Conservation (phyloP, 2,329 filamentous ascomycete species). For the Ophidiomyces ophidiicola region DNA sequence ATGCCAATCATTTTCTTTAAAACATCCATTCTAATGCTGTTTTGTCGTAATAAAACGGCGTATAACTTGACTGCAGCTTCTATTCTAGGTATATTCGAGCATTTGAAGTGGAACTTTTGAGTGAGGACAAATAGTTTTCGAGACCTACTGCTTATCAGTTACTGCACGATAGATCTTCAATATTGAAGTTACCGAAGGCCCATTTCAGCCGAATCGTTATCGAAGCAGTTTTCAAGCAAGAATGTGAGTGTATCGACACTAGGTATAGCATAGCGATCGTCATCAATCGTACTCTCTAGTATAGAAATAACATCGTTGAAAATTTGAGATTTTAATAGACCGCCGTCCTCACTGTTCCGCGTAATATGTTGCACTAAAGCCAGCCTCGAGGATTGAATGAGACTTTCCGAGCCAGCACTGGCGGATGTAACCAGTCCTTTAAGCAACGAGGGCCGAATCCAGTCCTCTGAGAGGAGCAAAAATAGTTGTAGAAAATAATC, state of each 20-base stretch:
- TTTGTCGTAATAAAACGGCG: constrained; percentile 50
- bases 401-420: constrained; percentile 34
- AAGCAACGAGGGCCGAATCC: constrained; percentile 29
- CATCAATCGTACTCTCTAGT: constrained; percentile 40
- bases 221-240: constrained; percentile 52
- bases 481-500: constrained; percentile 35
- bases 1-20: constrained; percentile 59
- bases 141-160: constrained; percentile 17
- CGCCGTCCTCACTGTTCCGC: constrained; percentile 15
- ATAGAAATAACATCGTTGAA: constrained; percentile 44
- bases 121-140: constrained; percentile 55
- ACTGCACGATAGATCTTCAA: constrained; percentile 2
- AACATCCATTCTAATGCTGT: constrained; percentile 43
- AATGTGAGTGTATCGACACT: constrained; percentile 67
- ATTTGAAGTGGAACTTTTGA: constrained; percentile 73
- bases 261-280: constrained; percentile 63
- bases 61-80: constrained; percentile 72
- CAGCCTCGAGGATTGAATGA: constrained; percentile 32
- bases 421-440: constrained; percentile 36
- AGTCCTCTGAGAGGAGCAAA: constrained; percentile 26
- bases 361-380: constrained; percentile 31
- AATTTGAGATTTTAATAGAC: constrained; percentile 34
- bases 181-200: constrained; percentile 17
- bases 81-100: constrained; percentile 67
- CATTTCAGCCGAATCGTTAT: constrained; percentile 22